Conservation (phyloP, 106 monocot genomes). For the Chionographis japonica region DNA sequence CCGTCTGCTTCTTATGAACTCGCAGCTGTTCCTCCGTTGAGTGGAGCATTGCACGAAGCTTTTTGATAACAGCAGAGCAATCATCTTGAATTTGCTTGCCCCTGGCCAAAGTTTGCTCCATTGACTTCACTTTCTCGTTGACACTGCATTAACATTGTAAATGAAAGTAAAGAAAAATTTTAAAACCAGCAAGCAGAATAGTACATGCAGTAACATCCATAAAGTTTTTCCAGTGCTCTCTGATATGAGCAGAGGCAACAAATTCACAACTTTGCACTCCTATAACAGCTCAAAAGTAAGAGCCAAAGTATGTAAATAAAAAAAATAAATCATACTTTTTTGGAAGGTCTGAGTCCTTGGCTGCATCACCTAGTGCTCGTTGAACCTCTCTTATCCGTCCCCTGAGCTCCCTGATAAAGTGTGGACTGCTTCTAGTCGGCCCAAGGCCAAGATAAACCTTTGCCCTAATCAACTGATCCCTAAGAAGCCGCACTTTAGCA, state of each 20-base stretch:
- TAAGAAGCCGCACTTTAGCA: constrained; percentile 62
- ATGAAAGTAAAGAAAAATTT: neutral
- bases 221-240: neutral
- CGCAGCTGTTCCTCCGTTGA: constrained; percentile 47
- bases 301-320: neutral
- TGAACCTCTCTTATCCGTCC: constrained; percentile 72
- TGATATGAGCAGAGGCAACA: neutral
- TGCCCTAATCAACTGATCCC: constrained; percentile 80
- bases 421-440: constrained; percentile 57
- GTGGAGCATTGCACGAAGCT: constrained; percentile 44
- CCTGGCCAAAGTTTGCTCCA: constrained; percentile 58
- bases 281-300: neutral
- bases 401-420: constrained; percentile 63
- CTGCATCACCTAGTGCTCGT: constrained; percentile 72
- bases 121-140: constrained; percentile 42
- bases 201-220: neutral
- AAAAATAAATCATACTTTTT: constrained; percentile 39
- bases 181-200: neutral
- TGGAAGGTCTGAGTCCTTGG: constrained; percentile 80
- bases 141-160: constrained; percentile 22
- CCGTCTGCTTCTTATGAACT: constrained; percentile 38
- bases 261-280: neutral
- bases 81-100: constrained; percentile 58
- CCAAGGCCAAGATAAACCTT: constrained; percentile 63
- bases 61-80: constrained; percentile 44